These are phyloP conservation scores for Lathyrus oleraceus DNA, from an alignment of 306 rosid species.

Conservation along the genomic window DNA sequence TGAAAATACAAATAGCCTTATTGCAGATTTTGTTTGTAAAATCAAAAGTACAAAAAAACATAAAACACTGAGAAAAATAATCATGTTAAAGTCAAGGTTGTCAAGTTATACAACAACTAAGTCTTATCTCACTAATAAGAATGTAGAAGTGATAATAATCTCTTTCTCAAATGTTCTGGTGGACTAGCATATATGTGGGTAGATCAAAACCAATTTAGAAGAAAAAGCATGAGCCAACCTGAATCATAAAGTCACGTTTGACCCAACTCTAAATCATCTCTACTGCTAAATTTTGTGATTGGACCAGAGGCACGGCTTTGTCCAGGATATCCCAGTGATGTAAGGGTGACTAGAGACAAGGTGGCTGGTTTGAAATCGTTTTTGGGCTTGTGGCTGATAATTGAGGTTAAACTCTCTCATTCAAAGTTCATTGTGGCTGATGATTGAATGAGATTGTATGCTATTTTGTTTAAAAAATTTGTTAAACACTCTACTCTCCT, in stretches of 20 bases:
- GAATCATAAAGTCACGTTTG: not conserved
- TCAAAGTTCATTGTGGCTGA: not conserved
- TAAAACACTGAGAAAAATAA: not conserved
- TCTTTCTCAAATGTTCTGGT: not conserved
- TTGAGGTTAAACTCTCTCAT: not conserved
- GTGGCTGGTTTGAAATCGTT: not conserved
- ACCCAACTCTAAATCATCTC: not conserved
- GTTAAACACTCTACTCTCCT: not conserved
- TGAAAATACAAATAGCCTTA: not conserved
- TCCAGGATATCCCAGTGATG: not conserved
- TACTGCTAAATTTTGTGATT: not conserved
- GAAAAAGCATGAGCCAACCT: not conserved
- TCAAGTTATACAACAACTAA: not conserved
- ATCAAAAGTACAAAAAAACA: not conserved
- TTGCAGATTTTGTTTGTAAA: not conserved
- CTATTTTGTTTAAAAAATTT: not conserved
- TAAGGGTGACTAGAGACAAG: not conserved
- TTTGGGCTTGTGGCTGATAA: not conserved
- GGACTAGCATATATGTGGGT: not conserved
- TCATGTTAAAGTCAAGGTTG: not conserved
- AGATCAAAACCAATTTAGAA: not conserved
- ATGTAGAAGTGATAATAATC: not conserved
- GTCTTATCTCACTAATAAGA: no score
- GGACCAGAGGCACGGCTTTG: not conserved
- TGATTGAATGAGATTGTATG: not conserved